These are phyloP conservation scores for Dactylellina cionopaga DNA, from an alignment of 2,329 filamentous ascomycete species.

Conservation along the genomic window DNA sequence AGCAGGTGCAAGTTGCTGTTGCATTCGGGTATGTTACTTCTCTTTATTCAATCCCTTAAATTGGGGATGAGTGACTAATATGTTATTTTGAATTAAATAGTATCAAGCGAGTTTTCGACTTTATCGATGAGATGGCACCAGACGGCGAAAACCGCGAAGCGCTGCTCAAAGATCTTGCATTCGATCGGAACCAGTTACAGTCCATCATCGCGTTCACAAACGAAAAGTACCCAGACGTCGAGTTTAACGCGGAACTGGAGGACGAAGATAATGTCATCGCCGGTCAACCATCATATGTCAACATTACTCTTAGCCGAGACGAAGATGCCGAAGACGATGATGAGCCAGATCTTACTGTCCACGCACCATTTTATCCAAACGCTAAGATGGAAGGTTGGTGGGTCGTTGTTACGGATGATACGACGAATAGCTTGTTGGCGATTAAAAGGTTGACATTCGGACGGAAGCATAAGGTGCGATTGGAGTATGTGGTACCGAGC, in stretches of 20 bases:
- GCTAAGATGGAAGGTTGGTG: constrained; percentile 99
- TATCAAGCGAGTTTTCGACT: constrained; percentile 94
- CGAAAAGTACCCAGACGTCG: constrained; percentile 92
- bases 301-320: constrained; percentile 85
- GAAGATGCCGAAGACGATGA: constrained; percentile 77
- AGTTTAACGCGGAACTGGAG: constrained; percentile 86
- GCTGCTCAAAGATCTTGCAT: constrained; percentile 79
- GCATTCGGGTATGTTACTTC: constrained; percentile 71
- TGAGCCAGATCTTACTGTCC: constrained; percentile 82
- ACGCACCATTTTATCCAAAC: constrained; percentile 91
- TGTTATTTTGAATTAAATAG: constrained; percentile 61
- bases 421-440: constrained; percentile 83
- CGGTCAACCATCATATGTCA: constrained; percentile 82
- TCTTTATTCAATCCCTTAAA: constrained; percentile 57
- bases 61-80: constrained; percentile 53
- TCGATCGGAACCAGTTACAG: constrained; percentile 82
- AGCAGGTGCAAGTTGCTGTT: constrained; percentile 83
- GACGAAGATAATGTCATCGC: constrained; percentile 82
- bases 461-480: constrained; percentile 76
- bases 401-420: constrained; percentile 94
- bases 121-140: constrained; percentile 99
- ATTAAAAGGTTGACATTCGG: constrained; percentile 95
- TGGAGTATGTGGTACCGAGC: constrained; percentile 88
- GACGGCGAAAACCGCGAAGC: constrained; percentile 81
- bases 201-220: constrained; percentile 97